Percentiles rank a stretch among this genome's conserved stretches.
These are phyloP conservation scores for Pichia sp. DNA, from an alignment of 1,139 yeast genomes.

Conservation along the genomic window DNA sequence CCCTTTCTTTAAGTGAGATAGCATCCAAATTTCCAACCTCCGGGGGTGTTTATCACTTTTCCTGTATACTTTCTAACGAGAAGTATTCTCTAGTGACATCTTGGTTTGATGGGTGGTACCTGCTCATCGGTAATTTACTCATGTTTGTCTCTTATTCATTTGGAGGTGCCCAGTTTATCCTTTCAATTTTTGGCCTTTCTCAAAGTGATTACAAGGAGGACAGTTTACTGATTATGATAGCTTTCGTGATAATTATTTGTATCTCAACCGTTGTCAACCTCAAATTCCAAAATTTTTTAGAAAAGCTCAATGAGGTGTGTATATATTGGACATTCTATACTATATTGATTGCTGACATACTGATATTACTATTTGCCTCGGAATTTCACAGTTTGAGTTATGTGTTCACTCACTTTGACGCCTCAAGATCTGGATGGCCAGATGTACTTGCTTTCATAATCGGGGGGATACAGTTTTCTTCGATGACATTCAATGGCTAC, in stretches of 20 bases:
- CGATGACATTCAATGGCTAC: constrained; percentile 76
- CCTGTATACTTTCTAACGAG: constrained; percentile 62
- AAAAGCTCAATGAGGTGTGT: constrained; percentile 59
- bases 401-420: constrained; percentile 67
- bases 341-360: constrained; percentile 61
- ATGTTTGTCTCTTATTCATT: constrained; percentile 69
- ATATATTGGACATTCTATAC: constrained; percentile 73
- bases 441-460: constrained; percentile 61
- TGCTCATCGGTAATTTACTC: constrained; percentile 71
- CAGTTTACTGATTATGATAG: constrained; percentile 49
- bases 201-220: constrained; percentile 57
- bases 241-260: constrained; percentile 53
- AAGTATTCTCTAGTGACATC: constrained; percentile 52
- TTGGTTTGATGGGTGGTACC: constrained; percentile 76
- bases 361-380: constrained; percentile 57
- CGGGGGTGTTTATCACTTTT: constrained; percentile 71
- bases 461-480: constrained; percentile 78
- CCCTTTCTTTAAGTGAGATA: constrained; percentile 66
- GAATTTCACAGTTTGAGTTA: constrained; percentile 56
- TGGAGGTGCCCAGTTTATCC: constrained; percentile 69
- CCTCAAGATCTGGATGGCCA: constrained; percentile 70
- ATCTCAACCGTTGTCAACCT: constrained; percentile 61
- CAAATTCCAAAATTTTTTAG: constrained; percentile 55
- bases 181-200: constrained; percentile 60
- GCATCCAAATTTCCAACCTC: constrained; percentile 73